A percentile compares a stretch with the other conserved stretches of the same genome.
Conservation (phyloP, 2,329 filamentous ascomycete genomes). For the Metarhizium robertsii region DNA sequence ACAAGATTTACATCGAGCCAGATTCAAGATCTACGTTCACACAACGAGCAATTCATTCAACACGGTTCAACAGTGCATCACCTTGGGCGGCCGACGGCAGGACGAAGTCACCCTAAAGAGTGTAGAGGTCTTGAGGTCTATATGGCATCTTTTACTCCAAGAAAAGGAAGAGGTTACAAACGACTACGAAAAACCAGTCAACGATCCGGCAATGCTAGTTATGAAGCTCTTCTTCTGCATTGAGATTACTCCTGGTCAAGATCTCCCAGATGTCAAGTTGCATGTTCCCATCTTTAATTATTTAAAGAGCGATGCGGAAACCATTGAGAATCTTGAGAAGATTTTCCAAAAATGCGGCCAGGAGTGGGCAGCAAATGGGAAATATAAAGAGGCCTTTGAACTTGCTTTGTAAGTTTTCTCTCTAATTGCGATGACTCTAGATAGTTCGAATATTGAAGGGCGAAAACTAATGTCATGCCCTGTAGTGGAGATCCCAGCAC, state of each 20-base stretch:
- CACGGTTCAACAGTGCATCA: background rate
- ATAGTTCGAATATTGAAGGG: background rate
- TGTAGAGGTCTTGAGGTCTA: background rate
- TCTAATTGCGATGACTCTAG: background rate
- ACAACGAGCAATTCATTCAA: background rate
- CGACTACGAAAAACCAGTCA: background rate
- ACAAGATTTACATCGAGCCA: background rate
- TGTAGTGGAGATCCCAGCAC: background rate
- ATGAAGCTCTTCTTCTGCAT: background rate
- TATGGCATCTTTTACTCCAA: background rate
- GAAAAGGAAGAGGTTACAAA: background rate
- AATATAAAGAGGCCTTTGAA: background rate
- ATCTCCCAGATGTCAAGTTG: background rate
- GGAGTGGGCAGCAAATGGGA: background rate
- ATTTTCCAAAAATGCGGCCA: background rate
- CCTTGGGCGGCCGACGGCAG: background rate
- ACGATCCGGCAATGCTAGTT: background rate
- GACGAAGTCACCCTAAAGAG: background rate
- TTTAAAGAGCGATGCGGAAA: background rate
- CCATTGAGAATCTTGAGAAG: background rate
- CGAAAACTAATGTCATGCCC: background rate
- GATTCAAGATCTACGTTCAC: background rate
- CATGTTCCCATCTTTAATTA: background rate
- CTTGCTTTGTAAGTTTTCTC: background rate
- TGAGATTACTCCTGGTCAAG: background rate